These are phyloP conservation scores for Cyberlindnera samutprakarnensis DNA, from an alignment of 805 yeast species.

Conservation along the genomic window DNA sequence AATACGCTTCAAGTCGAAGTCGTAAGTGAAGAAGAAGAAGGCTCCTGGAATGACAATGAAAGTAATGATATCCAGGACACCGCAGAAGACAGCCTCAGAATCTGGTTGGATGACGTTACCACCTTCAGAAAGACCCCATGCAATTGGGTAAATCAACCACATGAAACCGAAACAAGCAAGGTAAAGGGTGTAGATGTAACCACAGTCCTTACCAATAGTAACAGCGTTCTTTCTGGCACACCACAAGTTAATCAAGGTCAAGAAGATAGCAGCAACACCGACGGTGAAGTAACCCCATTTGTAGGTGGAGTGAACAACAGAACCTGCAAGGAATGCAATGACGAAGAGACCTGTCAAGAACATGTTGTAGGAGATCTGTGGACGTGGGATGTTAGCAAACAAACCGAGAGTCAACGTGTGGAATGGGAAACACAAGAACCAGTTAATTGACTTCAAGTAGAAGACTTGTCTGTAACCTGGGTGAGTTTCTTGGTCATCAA, in stretches of 20 bases:
- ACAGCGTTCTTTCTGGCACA: constrained; percentile 6
- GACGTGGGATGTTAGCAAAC: constrained; percentile 30
- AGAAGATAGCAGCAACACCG: constrained; percentile 24
- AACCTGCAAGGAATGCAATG: constrained; percentile 49
- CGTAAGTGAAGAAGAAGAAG: constrained; percentile 15
- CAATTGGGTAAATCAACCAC: constrained; percentile 13
- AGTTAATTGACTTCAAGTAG: constrained; percentile 47
- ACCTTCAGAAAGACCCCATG: constrained; percentile 49
- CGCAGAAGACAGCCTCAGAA: constrained; percentile 45
- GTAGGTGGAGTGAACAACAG: constrained; percentile 45
- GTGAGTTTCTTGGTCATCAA: constrained; percentile 30
- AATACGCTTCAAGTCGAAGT: constrained; percentile 7
- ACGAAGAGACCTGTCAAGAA: constrained; percentile 10
- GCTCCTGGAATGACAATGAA: constrained; percentile 35
- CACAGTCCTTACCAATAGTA: constrained; percentile 7
- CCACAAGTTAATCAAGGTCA: constrained; percentile 17
- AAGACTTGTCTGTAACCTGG: constrained; percentile 43
- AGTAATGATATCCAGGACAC: constrained; percentile 38
- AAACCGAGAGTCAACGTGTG: constrained; percentile 22
- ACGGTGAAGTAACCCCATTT: constrained; percentile 61
- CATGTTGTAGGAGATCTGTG: constrained; percentile 34
- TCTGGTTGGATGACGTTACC: constrained; percentile 47
- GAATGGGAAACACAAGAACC: constrained; percentile 40
- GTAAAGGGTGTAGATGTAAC: constrained; percentile 24
- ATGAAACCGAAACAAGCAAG: constrained; percentile 33